These are phyloP conservation scores for Mucor piriformis DNA, from an alignment of 371 early-diverging fungal genomes.

Conservation along the genomic window DNA sequence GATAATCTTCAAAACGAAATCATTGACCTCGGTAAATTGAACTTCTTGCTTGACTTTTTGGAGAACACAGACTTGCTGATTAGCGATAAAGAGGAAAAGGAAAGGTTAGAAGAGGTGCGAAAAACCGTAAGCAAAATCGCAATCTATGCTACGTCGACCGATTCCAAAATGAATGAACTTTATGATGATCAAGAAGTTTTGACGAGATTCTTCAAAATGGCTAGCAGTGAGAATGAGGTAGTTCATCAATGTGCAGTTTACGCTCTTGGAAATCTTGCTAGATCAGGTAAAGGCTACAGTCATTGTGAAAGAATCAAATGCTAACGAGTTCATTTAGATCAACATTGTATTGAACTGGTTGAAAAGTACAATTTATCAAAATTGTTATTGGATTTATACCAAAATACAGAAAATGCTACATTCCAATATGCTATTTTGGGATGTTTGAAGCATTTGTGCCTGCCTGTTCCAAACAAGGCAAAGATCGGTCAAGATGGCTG, in stretches of 20 bases:
- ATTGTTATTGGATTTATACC: conserved; percentile 47
- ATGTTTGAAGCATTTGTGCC: conserved; percentile 62
- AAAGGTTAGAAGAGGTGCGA: conserved; percentile 50
- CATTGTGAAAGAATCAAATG: not conserved
- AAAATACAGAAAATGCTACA: conserved; percentile 56
- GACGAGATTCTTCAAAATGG: conserved; percentile 51
- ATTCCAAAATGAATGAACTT: conserved; percentile 52
- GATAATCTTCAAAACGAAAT: conserved; percentile 50
- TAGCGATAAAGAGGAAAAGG: conserved; percentile 53
- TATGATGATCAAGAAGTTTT: conserved; percentile 50
- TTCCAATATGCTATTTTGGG: conserved; percentile 65
- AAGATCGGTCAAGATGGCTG: conserved; percentile 54
- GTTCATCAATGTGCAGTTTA: conserved; percentile 54
- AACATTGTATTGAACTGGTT: conserved; percentile 61
- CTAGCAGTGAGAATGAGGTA: conserved; percentile 31
- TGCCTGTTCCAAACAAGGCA: conserved; percentile 58
- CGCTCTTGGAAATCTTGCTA: conserved; percentile 64
- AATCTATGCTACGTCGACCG: conserved; percentile 53
- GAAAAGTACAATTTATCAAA: conserved; percentile 52
- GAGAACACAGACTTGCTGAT: conserved; percentile 37
- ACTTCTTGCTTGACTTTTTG: conserved; percentile 46
- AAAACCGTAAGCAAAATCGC: conserved; percentile 47
- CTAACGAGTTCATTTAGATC: conserved; percentile 35
- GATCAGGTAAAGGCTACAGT: conserved; percentile 54
- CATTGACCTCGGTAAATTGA: conserved; percentile 39